Conservation (phyloP, 2,329 filamentous ascomycete genomes). For the Alternaria panax region DNA sequence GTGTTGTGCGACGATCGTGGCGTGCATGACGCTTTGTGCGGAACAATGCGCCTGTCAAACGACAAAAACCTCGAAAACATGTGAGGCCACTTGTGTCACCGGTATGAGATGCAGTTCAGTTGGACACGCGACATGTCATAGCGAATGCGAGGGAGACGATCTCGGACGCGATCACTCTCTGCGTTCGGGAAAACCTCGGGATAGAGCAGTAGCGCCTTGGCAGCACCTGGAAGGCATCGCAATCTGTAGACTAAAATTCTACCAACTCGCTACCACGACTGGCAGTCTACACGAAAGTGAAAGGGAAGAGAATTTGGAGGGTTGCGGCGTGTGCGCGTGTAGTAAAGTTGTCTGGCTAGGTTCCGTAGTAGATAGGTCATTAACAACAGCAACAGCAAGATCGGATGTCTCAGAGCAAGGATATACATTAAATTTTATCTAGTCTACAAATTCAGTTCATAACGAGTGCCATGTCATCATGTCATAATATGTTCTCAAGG, state of each 20-base stretch:
- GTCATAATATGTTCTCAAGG: neutral
- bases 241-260: rapidly evolving
- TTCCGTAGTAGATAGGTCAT: neutral
- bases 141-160: neutral
- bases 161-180: neutral
- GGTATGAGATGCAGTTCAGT: neutral
- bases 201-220: neutral
- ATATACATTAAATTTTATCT: neutral
- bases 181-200: too few relatives aligned
- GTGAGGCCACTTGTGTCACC: too few relatives aligned
- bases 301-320: neutral
- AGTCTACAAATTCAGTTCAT: neutral
- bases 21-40: neutral
- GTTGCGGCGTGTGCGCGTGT: neutral
- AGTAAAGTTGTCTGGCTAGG: neutral
- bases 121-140: neutral
- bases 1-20: neutral
- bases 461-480: constrained; percentile 6
- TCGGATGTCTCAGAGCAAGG: neutral
- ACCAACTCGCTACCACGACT: neutral
- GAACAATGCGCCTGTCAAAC: neutral
- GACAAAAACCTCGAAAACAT: neutral
- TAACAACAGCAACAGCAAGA: rapidly evolving
- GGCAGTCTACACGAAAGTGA: neutral
- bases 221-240: rapidly evolving